Conservation (phyloP, 2,329 filamentous ascomycete species). For the Trichoderma breve region DNA sequence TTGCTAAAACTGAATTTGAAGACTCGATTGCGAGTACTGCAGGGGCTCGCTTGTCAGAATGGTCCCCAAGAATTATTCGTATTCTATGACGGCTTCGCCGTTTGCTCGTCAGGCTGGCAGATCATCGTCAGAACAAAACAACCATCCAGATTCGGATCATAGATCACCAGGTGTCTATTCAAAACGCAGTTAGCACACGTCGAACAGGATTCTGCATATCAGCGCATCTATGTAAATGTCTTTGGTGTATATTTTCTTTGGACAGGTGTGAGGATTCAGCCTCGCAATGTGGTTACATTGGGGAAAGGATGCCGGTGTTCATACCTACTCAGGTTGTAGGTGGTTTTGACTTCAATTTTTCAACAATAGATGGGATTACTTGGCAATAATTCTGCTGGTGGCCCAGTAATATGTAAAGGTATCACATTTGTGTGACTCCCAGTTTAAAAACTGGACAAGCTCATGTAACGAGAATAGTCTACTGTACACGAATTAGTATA, state of each 20-base stretch:
- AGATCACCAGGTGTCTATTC: slow-evolving; percentile 13
- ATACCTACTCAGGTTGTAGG: neutral
- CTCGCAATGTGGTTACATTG: slow-evolving; percentile 7
- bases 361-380: neutral
- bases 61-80: slow-evolving; percentile 19
- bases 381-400: neutral
- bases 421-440: neutral
- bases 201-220: neutral
- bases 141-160: slow-evolving; percentile 3
- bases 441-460: neutral
- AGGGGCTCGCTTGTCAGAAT: slow-evolving; percentile 22
- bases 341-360: neutral
- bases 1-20: neutral
- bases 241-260: neutral
- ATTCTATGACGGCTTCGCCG: neutral
- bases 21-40: slow-evolving; percentile 21
- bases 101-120: neutral
- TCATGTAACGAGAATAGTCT: neutral
- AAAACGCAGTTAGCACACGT: slow-evolving; percentile 7
- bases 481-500: neutral
- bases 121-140: neutral
- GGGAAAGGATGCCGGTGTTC: neutral
- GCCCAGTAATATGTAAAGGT: neutral
- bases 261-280: neutral
- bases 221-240: neutral